These are phyloP conservation scores for Erodium trifolium DNA, from an alignment of 441 rosid species.

Conservation along the genomic window DNA sequence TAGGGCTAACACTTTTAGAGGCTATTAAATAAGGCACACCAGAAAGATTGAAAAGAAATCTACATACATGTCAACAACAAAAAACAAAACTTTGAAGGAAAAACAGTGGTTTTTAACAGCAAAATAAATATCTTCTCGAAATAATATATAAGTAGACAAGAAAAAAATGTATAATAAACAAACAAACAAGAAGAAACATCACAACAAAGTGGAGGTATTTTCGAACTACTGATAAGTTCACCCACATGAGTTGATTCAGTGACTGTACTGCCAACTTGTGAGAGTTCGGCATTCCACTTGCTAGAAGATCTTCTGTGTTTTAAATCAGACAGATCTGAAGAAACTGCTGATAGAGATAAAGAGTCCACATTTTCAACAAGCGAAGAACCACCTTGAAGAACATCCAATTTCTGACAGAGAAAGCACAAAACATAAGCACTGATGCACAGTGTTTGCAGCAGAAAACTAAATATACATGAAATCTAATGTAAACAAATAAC, in stretches of 20 bases:
- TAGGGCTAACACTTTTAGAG: neutral
- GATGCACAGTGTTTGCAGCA: neutral
- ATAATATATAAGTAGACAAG: neutral
- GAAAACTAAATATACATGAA: slow-evolving; percentile 9
- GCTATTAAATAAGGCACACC: neutral
- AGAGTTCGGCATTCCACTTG: slow-evolving; percentile 73
- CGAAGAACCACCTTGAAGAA: slow-evolving; percentile 25
- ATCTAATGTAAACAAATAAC: neutral
- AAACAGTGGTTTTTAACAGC: neutral
- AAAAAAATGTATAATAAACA: neutral
- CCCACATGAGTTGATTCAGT: slow-evolving; percentile 67
- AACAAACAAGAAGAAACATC: neutral
- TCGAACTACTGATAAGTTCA: slow-evolving; percentile 38
- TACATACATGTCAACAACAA: neutral
- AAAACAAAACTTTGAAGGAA: too few relatives aligned
- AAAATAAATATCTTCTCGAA: neutral
- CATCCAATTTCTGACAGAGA: slow-evolving; percentile 46
- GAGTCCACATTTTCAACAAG: slow-evolving; percentile 22
- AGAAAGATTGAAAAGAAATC: neutral
- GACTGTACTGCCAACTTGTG: slow-evolving; percentile 55
- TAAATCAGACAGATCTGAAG: slow-evolving; percentile 42
- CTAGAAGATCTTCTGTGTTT: slow-evolving; percentile 73
- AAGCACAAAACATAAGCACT: slow-evolving; percentile 16
- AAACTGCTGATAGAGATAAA: slow-evolving; percentile 25
- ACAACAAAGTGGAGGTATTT: slow-evolving; percentile 27